Percentiles rank a stretch among this genome's conserved stretches.
Evolutionary conservation across 2,329 filamentous ascomycete species (phyloP).

Genomic region (Penicillium sp.): DNA sequence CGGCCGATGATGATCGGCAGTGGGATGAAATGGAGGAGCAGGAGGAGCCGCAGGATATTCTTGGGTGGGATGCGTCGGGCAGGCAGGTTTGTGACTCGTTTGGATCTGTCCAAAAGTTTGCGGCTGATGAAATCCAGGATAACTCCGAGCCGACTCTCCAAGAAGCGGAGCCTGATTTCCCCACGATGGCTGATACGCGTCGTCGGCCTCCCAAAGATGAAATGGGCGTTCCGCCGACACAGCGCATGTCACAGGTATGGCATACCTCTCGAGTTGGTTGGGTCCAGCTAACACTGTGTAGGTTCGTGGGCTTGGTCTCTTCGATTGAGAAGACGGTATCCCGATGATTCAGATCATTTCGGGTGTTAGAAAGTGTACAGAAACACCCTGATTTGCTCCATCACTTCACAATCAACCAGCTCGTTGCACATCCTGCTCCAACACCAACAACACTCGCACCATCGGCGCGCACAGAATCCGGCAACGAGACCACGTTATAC

Average conservation of each 20-base stretch:
- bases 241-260: constrained; percentile 48
- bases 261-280: not conserved
- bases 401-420: constrained; percentile 61
- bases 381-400: not conserved
- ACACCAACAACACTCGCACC: constrained; percentile 54
- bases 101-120: not conserved
- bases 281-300: constrained; percentile 24
- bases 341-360: not conserved
- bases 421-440: constrained; percentile 87
- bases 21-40: constrained; percentile 61
- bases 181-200: constrained; percentile 10
- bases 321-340: constrained; percentile 35
- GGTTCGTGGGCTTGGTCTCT: constrained; percentile 42
- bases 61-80: constrained; percentile 57
- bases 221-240: constrained; percentile 47
- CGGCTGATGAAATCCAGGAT: constrained; percentile 45
- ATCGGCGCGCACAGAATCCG: constrained; percentile 50
- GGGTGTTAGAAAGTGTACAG: not conserved
- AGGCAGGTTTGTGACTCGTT: not conserved
- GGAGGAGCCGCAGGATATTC: constrained; percentile 56
- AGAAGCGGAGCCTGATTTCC: constrained; percentile 33
- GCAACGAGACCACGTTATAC: constrained; percentile 66
- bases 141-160: constrained; percentile 33
- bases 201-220: constrained; percentile 28
- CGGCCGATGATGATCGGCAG: constrained; percentile 57